Evolutionary conservation across 345 rosid genomes (phyloP).

Genomic region (Chamaenerion angustifolium): DNA sequence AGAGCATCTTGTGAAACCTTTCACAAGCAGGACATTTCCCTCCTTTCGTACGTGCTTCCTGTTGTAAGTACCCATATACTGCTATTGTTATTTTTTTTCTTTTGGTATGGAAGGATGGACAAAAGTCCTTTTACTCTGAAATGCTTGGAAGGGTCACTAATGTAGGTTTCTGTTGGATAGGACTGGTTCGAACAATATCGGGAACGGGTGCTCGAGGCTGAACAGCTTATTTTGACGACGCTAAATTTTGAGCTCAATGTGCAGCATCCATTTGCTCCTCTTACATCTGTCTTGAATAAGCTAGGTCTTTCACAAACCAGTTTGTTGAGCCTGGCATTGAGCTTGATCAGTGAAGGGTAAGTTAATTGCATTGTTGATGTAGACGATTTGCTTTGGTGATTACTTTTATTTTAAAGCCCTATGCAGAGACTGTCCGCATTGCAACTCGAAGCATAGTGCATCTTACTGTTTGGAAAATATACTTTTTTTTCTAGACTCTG

Average conservation of each 20-base stretch:
- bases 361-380: conserved; percentile 10
- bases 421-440: too few species aligned
- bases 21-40: conserved; percentile 52
- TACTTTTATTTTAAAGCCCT: too few species aligned
- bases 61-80: conserved; percentile 30
- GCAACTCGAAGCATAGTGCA: neutral
- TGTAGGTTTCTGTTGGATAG: conserved; percentile 15
- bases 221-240: conserved; percentile 62
- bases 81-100: too few species aligned
- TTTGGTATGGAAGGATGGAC: too few species aligned
- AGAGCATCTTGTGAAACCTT: conserved; percentile 44
- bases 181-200: conserved; percentile 78
- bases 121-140: too few species aligned
- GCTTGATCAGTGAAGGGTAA: conserved; percentile 75
- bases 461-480: neutral
- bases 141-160: too few species aligned
- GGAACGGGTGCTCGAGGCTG: conserved; percentile 53
- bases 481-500: too few species aligned
- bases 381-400: neutral
- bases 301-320: conserved; percentile 54
- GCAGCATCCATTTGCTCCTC: conserved; percentile 63
- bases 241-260: conserved; percentile 71
- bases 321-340: conserved; percentile 58
- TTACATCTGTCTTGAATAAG: conserved; percentile 44
- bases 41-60: conserved; percentile 50